Evolutionary conservation across 306 rosid genomes (phyloP), one percentile per base, ranked within the genome.

Genomic region (Clitoria ternatea): DNA sequence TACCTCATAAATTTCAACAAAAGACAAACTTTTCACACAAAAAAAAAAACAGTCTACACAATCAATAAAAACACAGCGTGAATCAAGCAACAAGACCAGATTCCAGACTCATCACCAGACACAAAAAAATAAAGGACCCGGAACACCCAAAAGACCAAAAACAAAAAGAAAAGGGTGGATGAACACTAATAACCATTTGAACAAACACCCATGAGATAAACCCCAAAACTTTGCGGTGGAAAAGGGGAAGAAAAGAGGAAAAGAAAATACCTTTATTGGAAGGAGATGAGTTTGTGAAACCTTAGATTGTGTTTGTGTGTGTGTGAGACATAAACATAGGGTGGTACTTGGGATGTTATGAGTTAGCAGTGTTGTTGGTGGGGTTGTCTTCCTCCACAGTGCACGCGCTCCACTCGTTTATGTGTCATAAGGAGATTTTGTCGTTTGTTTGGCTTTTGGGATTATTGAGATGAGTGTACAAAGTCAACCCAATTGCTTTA

Each of bases 181-280:
- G 14, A 43, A 40, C 57, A 19, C 2, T 4, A 42, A 52, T 10
- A 17, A 39, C 26, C 30, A 42, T 67, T 29, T 20, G 44, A 52
- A 70, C 66, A 2, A 43, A 50, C 75, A 79, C 49, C 35, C 22
- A 49, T 3, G 40, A 42, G 26, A 66, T n/a, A 54, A 79, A 76
- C 79, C 82, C 87, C 61, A 79, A 79, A 71, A 24, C 9, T 37
- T 20, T 15, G 53, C 3, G 18, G 74, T 32, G 70, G 30, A 47
- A 75, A 69, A 57, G 18, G 17, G 66, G 14, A 50, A 43, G n/a
- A 69, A 22, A 13, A 60, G 35, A 7, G 39, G 42, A 26, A 35
- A 55, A 50, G 24, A 53, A 50, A 27, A 15, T 48, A 74, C 73
- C 76, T 3, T 42, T 24, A 10, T 15, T 14, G 66, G 54, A 8